Conservation (phyloP, 1,139 yeast genomes). For the Debaryomyces udenii region DNA sequence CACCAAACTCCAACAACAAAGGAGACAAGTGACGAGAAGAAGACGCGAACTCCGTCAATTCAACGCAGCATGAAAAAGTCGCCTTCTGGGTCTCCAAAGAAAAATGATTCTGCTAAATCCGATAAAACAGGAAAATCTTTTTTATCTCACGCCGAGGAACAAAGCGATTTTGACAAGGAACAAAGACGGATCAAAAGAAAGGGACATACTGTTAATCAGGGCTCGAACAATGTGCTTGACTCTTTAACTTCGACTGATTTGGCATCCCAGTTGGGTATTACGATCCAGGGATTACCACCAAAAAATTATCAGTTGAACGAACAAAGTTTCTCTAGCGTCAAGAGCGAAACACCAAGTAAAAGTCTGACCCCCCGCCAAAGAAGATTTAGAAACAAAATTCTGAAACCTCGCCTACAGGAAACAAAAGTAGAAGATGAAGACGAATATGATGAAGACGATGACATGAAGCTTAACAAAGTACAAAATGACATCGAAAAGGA, state of each 20-base stretch:
- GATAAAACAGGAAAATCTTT: not conserved
- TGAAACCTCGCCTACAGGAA: slow-evolving; percentile 1
- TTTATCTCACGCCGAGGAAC: slow-evolving; percentile 22
- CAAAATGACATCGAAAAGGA: slow-evolving; percentile 3
- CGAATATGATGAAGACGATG: slow-evolving; percentile 16
- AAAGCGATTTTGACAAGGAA: slow-evolving; percentile 25
- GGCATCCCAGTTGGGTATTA: slow-evolving; percentile 34
- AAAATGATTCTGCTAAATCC: slow-evolving; percentile 11
- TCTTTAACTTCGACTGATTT: slow-evolving; percentile 14
- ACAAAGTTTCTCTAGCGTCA: slow-evolving; percentile 5
- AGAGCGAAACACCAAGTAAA: not conserved
- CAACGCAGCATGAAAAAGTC: not conserved
- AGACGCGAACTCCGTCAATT: not conserved
- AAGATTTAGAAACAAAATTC: not conserved
- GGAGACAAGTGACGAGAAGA: not conserved
- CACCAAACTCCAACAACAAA: slow-evolving; percentile 11
- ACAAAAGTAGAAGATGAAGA: slow-evolving; percentile 15
- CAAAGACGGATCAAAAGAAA: slow-evolving; percentile 20
- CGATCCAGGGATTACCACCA: slow-evolving; percentile 26
- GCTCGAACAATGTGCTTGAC: not conserved
- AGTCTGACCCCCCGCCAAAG: slow-evolving; percentile 2
- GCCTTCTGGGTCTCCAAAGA: slow-evolving; percentile 10
- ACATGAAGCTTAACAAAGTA: slow-evolving; percentile 9
- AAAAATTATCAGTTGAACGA: slow-evolving; percentile 10
- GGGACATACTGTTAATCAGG: slow-evolving; percentile 10